Evolutionary conservation across 768 basidiomycete genomes (phyloP).

Genomic region (Mycena epipterygia): DNA sequence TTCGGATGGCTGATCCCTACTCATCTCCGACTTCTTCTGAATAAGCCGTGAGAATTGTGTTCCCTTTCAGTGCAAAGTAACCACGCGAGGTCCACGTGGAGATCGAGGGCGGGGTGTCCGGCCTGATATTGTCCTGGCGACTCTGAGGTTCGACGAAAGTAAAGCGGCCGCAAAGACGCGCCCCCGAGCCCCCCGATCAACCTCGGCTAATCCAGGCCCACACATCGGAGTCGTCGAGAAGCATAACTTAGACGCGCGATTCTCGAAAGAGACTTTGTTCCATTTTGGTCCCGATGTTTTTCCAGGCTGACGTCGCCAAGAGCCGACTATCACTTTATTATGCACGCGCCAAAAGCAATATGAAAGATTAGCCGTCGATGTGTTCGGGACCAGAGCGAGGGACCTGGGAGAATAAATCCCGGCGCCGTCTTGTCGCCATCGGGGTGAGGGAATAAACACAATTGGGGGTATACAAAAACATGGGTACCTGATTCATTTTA

Average conservation of each 20-base stretch:
- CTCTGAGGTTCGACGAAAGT: neutral
- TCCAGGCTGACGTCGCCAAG: neutral
- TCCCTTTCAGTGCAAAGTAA: neutral
- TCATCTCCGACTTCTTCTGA: neutral
- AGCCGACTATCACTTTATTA: neutral
- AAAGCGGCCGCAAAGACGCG: neutral
- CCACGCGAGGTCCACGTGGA: constrained; percentile 31
- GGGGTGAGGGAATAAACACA: neutral
- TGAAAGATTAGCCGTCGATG: neutral
- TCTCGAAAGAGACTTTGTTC: neutral
- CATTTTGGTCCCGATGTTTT: neutral
- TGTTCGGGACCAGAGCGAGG: neutral
- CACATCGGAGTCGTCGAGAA: constrained; percentile 9
- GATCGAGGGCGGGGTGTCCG: constrained; percentile 34
- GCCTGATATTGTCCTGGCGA: constrained; percentile 29
- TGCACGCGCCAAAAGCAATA: no score
- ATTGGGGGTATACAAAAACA: constrained; percentile 10
- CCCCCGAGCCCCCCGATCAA: constrained; percentile 21
- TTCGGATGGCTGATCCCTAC: constrained; percentile 24
- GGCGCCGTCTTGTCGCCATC: neutral
- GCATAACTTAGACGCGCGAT: neutral
- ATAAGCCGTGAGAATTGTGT: neutral
- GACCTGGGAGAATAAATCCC: neutral
- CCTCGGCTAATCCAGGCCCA: constrained; percentile 17
- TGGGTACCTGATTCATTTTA: neutral